Evolutionary conservation across 2,329 filamentous ascomycete genomes (phyloP), one percentile per base, ranked within the genome.

Genomic region (Fusarium aywerte): DNA sequence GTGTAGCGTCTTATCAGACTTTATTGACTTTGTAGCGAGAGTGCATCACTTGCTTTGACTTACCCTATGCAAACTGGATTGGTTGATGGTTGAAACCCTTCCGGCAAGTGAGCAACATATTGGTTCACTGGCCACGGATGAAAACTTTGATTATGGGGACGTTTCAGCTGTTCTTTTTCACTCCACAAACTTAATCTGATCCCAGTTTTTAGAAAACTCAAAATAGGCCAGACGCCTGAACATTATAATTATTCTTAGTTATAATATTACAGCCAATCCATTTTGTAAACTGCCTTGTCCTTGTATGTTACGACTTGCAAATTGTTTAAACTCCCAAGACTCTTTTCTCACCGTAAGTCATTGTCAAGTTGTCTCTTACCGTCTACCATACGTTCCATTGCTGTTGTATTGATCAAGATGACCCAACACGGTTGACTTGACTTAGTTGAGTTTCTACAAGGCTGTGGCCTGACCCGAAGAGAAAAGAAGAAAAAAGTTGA

Each of bases 101-200:
- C 7, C 11, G 27, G 27, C 27, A 10, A 10, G 27, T 27, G 8
- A 7, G 27, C 27, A 9, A 10, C 27, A n/a, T 35, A n/a, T 15
- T 43, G 13, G 16, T 23, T 3, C 7, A n/a, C 16, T 27, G 3
- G 16, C 16, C 11, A 11, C 21, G 18, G 9, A 20, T 12, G 3
- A 48, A 48, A 11, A 25, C 12, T 18, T n/a, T 48, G 16, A 16
- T 4, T 20, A 15, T 21, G 45, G 45, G 12, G n/a, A 18, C 18
- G 45, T 48, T 48, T 48, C 45, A 48, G 32, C 21, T 27, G 25
- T 43, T 23, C 39, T 25, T n/a, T 25, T n/a, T 11, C 25, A 38
- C 31, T 36, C 45, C n/a, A 36, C 40, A 29, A n/a, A 5, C n/a
- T 27, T n/a, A 15, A 43, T n/a, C 18, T 12, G 32, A 48, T 21